Base-by-base conservation (phyloP, 108 stramenopile genomes). In the Cyclotella cryptica region DNA sequence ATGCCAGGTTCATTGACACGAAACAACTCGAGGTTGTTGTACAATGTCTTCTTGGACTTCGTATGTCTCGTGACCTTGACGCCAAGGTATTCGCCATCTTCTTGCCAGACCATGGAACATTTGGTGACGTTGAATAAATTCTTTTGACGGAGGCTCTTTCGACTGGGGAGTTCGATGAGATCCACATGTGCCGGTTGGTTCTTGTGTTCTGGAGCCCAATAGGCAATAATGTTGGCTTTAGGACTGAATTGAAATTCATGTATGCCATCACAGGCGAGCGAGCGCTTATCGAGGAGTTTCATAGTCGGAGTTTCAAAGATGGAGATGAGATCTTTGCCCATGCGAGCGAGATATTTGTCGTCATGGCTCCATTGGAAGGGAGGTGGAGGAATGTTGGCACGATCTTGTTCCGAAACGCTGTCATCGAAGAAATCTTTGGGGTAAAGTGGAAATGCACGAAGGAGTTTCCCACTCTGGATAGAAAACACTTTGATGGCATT, bases 221-320 rank as follows among this genome's bases (percentile, higher is more conserved):
- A 97, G 14, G 97, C 96, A 57, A 99, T 77, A 62, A 93, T 74
- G 80, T 97, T 98, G 55, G 85, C 86, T 75, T 90, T 93, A 24
- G 98, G 98, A 46, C 89, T 92, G 92, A 97, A 99, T 69, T 96
- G 94, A 75, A 98, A 99, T 69, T 98, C 98, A 63, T 83, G 79
- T 57, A 98, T 92, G 22, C 96, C 97, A 55, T 97, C 96, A 27
- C 96, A 89, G 18, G 85, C 83, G 17, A 98, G 84, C 1, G 96
- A 97, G 22, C 94, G 94, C 64, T 88, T 91, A 72, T 97, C 97
- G 46, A 98, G 86, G 52, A 98, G 88, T 65, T 86, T 73, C 96
- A 98, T 97, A 35, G 84, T 74, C 15, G 97, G 97, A 8, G 94
- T 89, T 77, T 91, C 92, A 78, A 90, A 98, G 51, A 99, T 86